Conservation (phyloP, 495 filamentous ascomycete genomes). For the Xylaria longipes region DNA sequence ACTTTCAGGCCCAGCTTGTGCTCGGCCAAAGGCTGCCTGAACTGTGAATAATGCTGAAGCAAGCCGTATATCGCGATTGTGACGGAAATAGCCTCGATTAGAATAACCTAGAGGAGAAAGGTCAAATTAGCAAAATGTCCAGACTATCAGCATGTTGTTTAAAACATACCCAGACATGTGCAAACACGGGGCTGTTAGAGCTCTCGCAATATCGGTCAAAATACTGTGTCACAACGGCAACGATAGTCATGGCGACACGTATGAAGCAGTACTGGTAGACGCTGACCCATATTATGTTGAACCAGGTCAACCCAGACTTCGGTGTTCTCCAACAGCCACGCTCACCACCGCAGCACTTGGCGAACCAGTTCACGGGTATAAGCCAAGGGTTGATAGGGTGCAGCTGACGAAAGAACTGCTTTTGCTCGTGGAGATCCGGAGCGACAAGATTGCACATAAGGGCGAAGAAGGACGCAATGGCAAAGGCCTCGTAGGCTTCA, state of each 20-base stretch:
- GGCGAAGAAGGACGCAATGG: slow-evolving; percentile 90
- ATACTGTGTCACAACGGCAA: slow-evolving; percentile 75
- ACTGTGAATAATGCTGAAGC: slow-evolving; percentile 87
- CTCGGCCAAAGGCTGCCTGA: slow-evolving; percentile 69
- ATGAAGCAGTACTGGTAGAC: slow-evolving; percentile 93
- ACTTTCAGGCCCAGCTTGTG: slow-evolving; percentile 83
- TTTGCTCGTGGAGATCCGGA: slow-evolving; percentile 81
- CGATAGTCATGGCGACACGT: slow-evolving; percentile 81
- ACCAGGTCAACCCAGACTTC: slow-evolving; percentile 88
- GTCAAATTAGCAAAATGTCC: slow-evolving; percentile 4
- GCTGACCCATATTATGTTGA: slow-evolving; percentile 87
- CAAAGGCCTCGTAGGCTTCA: slow-evolving; percentile 92
- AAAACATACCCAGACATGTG: slow-evolving; percentile 78
- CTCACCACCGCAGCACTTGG: slow-evolving; percentile 69
- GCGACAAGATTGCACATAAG: slow-evolving; percentile 84
- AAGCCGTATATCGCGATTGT: slow-evolving; percentile 91
- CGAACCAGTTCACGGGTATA: slow-evolving; percentile 72
- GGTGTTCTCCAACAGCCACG: slow-evolving; percentile 75
- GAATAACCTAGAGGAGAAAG: slow-evolving; percentile 61
- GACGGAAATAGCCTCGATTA: slow-evolving; percentile 74
- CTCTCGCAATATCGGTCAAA: slow-evolving; percentile 76
- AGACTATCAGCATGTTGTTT: background rate
- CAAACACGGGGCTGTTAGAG: slow-evolving; percentile 77
- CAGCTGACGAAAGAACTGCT: slow-evolving; percentile 81
- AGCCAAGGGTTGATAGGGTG: slow-evolving; percentile 72